phyloP scores from a whole-genome alignment of 148 eudicot species.

The Pouteria glomerata region DNA sequence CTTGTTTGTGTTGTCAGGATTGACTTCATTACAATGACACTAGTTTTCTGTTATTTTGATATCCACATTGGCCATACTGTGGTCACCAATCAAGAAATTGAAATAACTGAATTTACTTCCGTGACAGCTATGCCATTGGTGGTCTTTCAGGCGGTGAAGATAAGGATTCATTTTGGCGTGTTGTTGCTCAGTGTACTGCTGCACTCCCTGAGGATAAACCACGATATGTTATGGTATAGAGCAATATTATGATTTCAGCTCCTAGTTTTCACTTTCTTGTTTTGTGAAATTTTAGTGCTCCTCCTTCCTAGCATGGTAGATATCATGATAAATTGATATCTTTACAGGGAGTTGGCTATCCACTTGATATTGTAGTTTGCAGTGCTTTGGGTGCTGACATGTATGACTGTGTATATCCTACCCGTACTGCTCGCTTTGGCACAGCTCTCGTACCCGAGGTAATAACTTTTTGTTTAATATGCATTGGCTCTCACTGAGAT shows the following conservation, averaged over 20 bases:
- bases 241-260: neutral
- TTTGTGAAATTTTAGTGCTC: neutral
- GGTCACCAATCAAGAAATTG: slow-evolving; percentile 8
- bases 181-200: slow-evolving; percentile 95
- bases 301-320: neutral
- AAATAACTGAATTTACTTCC: slow-evolving; percentile 27
- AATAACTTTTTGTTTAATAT: slow-evolving; percentile 6
- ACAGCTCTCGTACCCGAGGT: slow-evolving; percentile 92
- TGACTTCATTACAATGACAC: neutral
- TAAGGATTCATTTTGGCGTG: slow-evolving; percentile 94
- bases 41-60: neutral
- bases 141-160: slow-evolving; percentile 98
- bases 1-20: neutral
- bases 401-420: slow-evolving; percentile 97
- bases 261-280: neutral
- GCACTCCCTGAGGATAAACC: slow-evolving; percentile 85
- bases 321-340: slow-evolving; percentile 4
- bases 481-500: neutral
- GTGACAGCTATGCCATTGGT: slow-evolving; percentile 91
- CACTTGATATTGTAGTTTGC: slow-evolving; percentile 90
- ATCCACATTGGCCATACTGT: neutral
- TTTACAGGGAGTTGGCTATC: slow-evolving; percentile 85
- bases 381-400: slow-evolving; percentile 95
- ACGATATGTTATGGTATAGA: slow-evolving; percentile 77
- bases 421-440: slow-evolving; percentile 95